Evolutionary conservation across 2,329 filamentous ascomycete genomes (phyloP).

Genomic region (Thelonectria rubi): DNA sequence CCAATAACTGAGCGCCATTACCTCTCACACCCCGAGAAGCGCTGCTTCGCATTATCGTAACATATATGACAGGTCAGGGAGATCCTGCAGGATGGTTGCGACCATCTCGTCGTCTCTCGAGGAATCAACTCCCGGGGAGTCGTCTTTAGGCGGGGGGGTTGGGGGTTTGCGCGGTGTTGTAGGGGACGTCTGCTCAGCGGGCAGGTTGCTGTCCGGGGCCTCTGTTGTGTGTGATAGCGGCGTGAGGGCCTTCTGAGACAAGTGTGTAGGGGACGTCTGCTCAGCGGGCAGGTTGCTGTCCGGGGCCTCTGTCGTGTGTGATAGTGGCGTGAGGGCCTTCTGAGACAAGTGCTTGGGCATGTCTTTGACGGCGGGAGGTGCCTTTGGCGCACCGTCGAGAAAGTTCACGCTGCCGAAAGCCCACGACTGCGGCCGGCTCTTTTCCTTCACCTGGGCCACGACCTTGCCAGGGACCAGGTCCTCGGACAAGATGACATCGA

Average conservation of each 20-base stretch:
- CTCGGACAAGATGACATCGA: conserved; percentile 24
- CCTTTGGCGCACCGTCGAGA: conserved; percentile 26
- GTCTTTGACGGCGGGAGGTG: conserved; percentile 20
- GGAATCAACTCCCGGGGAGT: conserved; percentile 3
- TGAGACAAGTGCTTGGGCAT: no score
- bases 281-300: conserved; percentile 18
- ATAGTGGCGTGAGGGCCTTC: no score
- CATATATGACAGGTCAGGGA: conserved; percentile 59
- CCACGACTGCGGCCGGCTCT: conserved; percentile 30
- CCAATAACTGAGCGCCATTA: neutral
- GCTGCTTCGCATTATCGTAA: conserved; percentile 45
- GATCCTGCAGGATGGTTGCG: conserved; percentile 47
- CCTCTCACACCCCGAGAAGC: conserved; percentile 7
- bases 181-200: conserved; percentile 17
- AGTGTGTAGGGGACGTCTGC: conserved; percentile 15
- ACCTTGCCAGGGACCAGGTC: conserved; percentile 24
- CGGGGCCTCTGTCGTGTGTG: conserved; percentile 13
- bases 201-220: conserved; percentile 6
- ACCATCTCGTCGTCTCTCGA: conserved; percentile 47
- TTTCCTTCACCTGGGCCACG: conserved; percentile 19
- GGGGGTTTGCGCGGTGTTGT: conserved; percentile 14
- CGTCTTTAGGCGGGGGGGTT: conserved; percentile 9
- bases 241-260: neutral
- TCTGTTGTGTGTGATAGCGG: conserved; percentile 20
- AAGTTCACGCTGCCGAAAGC: conserved; percentile 34